Conservation (phyloP, 163 green algal genomes). For the Chlorella variabilis region DNA sequence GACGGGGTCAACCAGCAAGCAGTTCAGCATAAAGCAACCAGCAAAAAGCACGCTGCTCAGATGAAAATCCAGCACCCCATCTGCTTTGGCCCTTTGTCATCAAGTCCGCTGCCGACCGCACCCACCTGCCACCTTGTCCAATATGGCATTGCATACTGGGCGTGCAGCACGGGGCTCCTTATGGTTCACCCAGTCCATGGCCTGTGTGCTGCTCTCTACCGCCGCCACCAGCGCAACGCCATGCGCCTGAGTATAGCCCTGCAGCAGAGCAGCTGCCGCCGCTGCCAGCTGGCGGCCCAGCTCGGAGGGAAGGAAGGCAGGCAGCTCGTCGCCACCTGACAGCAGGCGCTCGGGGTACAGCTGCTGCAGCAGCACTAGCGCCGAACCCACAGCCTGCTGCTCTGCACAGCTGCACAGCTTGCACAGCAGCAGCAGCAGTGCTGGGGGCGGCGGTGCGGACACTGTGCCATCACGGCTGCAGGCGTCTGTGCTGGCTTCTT, state of each 20-base stretch:
- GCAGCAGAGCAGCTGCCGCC: conserved; percentile 37
- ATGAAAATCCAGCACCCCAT: too few species aligned
- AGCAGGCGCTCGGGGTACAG: conserved; percentile 21
- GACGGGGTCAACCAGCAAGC: background rate
- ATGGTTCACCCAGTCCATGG: conserved; percentile 50
- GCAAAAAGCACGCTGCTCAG: too few species aligned
- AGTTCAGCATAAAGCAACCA: background rate
- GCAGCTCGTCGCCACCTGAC: conserved; percentile 57
- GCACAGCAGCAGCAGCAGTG: conserved; percentile 75
- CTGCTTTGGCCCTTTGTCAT: too few species aligned
- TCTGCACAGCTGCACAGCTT: conserved; percentile 74
- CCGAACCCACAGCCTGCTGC: conserved; percentile 52
- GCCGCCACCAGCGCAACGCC: conserved; percentile 37
- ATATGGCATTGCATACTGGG: conserved; percentile 55
- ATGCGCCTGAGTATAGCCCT: conserved; percentile 47
- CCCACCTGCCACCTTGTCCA: conserved; percentile 53
- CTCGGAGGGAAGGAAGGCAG: conserved; percentile 60
- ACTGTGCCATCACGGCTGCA: background rate
- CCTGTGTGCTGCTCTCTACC: conserved; percentile 20
- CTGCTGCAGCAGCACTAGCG: conserved; percentile 41
- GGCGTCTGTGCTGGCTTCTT: background rate
- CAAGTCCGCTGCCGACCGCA: too few species aligned
- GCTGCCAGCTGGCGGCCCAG: conserved; percentile 36
- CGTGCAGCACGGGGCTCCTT: conserved; percentile 56
- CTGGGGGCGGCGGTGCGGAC: conserved; percentile 32